phyloP scores from a whole-genome alignment of 495 filamentous ascomycete genomes.

The Aspergillus biplanus region DNA sequence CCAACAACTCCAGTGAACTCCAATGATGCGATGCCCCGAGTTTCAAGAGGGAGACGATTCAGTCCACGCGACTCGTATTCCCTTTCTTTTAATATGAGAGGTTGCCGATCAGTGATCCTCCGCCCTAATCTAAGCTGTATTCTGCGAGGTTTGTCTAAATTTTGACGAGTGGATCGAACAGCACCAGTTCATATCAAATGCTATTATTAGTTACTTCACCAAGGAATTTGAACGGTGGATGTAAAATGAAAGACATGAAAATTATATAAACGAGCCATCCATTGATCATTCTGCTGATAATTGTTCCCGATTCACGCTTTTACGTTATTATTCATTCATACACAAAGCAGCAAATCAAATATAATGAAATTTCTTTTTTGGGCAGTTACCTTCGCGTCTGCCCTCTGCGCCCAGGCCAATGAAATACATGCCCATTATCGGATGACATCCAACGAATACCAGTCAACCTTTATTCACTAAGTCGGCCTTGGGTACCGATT shows the following conservation, averaged over 20 bases:
- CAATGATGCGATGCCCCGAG: neutral
- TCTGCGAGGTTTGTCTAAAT: neutral
- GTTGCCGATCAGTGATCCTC: neutral
- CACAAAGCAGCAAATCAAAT: neutral
- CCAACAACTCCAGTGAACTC: neutral
- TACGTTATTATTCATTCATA: neutral
- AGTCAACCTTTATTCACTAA: conserved; percentile 21
- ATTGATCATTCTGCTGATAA: neutral
- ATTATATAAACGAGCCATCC: neutral
- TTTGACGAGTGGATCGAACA: neutral
- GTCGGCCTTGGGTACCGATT: conserved; percentile 23
- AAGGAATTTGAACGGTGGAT: neutral
- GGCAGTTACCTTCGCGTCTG: conserved; percentile 9
- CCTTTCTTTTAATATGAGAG: neutral
- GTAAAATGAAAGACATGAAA: neutral
- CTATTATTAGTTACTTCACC: neutral
- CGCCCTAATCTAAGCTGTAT: neutral
- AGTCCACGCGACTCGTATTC: neutral
- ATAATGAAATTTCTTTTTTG: conserved; percentile 13
- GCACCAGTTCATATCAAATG: neutral
- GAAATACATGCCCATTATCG: conserved; percentile 23
- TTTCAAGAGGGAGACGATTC: neutral
- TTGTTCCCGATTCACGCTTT: neutral
- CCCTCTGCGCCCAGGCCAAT: conserved; percentile 19
- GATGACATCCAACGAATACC: conserved; percentile 23